phyloP scores from a whole-genome alignment of 495 filamentous ascomycete species.

The Penicillium silybi region DNA sequence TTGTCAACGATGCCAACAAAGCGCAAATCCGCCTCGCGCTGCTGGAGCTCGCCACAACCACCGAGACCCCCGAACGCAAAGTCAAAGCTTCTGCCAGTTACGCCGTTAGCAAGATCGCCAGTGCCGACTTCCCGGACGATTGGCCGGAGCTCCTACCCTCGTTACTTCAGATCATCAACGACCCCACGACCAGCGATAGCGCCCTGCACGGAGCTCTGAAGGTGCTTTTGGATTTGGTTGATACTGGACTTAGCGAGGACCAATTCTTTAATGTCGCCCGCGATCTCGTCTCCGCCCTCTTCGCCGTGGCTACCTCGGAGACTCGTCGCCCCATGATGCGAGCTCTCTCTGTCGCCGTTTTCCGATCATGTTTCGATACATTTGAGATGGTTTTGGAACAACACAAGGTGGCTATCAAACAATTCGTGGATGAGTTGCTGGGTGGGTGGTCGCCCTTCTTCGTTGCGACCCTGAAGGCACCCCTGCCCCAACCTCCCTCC shows the following conservation, averaged over 20 bases:
- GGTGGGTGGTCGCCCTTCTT: slow-evolving; percentile 86
- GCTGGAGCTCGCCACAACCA: slow-evolving; percentile 71
- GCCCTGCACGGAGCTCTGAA: slow-evolving; percentile 87
- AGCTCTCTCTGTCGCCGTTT: slow-evolving; percentile 80
- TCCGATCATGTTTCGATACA: slow-evolving; percentile 86
- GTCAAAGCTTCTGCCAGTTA: slow-evolving; percentile 81
- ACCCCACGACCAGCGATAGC: slow-evolving; percentile 59
- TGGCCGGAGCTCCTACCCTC: slow-evolving; percentile 84
- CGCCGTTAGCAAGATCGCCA: slow-evolving; percentile 94
- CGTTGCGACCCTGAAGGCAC: slow-evolving; percentile 62
- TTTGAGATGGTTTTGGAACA: slow-evolving; percentile 94
- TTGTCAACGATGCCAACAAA: slow-evolving; percentile 63
- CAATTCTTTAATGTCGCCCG: slow-evolving; percentile 87
- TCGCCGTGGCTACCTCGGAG: slow-evolving; percentile 73
- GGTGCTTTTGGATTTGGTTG: slow-evolving; percentile 84
- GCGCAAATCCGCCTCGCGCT: slow-evolving; percentile 63
- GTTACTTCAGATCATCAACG: slow-evolving; percentile 68
- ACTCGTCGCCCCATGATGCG: slow-evolving; percentile 68
- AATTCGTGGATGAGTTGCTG: slow-evolving; percentile 82
- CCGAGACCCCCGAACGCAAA: slow-evolving; percentile 68
- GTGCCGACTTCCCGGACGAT: slow-evolving; percentile 85
- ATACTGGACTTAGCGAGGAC: slow-evolving; percentile 87
- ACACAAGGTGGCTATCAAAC: slow-evolving; percentile 76
- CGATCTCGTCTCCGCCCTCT: slow-evolving; percentile 77
- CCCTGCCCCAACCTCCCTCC: slow-evolving; percentile 60